Evolutionary conservation across 345 rosid genomes (phyloP).

Genomic region (Raphanus raphanistrum): DNA sequence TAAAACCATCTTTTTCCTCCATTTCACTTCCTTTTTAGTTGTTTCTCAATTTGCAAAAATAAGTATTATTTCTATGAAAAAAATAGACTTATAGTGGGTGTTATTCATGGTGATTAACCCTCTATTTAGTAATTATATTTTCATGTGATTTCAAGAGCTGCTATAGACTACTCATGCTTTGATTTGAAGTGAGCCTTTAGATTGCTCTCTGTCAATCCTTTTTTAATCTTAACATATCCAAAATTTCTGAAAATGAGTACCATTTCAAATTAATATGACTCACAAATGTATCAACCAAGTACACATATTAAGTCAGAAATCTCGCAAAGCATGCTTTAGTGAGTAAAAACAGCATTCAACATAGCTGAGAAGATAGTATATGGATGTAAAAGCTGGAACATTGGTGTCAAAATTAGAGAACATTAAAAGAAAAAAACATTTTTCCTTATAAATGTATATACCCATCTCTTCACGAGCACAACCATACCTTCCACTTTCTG

Average conservation of each 20-base stretch:
- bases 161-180: neutral
- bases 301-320: slow-evolving; percentile 18
- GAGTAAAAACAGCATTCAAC: slow-evolving; percentile 20
- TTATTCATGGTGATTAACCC: slow-evolving; percentile 34
- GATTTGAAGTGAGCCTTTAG: slow-evolving; percentile 17
- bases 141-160: slow-evolving; percentile 31
- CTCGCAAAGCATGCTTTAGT: slow-evolving; percentile 29
- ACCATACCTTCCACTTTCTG: slow-evolving; percentile 43
- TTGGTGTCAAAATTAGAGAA: neutral
- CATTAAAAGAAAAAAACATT: neutral
- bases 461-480: slow-evolving; percentile 41
- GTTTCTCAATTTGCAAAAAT: slow-evolving; percentile 28
- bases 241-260: neutral
- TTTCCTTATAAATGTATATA: slow-evolving; percentile 41
- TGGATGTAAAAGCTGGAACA: slow-evolving; percentile 23
- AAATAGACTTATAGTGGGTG: slow-evolving; percentile 23
- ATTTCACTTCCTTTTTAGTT: neutral
- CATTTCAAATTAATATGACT: neutral
- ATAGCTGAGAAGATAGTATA: slow-evolving; percentile 24
- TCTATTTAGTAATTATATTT: slow-evolving; percentile 12
- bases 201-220: slow-evolving; percentile 11
- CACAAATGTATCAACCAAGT: slow-evolving; percentile 11
- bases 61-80: slow-evolving; percentile 23
- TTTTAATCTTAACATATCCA: neutral
- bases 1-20: neutral